Evolutionary conservation across 139 green algal genomes (phyloP).

Genomic region (Picochlorum sp.): DNA sequence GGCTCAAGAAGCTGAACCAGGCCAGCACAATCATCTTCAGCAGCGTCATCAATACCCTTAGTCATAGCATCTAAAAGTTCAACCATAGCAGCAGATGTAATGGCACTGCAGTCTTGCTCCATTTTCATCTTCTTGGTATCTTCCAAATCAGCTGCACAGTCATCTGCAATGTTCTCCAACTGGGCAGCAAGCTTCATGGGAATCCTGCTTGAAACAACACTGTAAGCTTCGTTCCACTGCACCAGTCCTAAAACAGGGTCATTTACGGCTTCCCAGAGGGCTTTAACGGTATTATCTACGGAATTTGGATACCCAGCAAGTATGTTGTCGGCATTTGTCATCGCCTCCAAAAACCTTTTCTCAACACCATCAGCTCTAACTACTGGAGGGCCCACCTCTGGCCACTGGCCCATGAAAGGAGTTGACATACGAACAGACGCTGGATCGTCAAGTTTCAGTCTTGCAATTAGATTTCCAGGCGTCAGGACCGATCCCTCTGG

Average conservation of each 20-base stretch:
- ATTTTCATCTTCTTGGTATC: not conserved
- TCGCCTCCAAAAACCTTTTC: constrained; percentile 38
- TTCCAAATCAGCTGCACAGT: constrained; percentile 34
- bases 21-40: constrained; percentile 17
- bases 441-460: constrained; percentile 63
- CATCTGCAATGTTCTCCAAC: constrained; percentile 32
- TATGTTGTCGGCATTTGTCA: constrained; percentile 43
- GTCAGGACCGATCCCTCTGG: constrained; percentile 62
- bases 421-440: constrained; percentile 31
- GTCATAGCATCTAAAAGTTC: constrained; percentile 27
- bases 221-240: constrained; percentile 71
- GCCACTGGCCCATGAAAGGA: constrained; percentile 47
- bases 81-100: constrained; percentile 1
- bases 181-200: constrained; percentile 21
- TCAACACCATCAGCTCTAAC: constrained; percentile 34
- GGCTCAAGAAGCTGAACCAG: constrained; percentile 44
- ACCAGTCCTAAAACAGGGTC: constrained; percentile 61
- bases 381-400: constrained; percentile 61
- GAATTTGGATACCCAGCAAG: constrained; percentile 57
- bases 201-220: constrained; percentile 58
- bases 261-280: constrained; percentile 62
- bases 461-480: constrained; percentile 68
- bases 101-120: not conserved
- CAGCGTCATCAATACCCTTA: constrained; percentile 7
- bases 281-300: constrained; percentile 43